Evolutionary conservation across 164 flowering plant species (phyloP), one percentile per base, ranked within the genome.

Genomic region (Stephania cephalantha): DNA sequence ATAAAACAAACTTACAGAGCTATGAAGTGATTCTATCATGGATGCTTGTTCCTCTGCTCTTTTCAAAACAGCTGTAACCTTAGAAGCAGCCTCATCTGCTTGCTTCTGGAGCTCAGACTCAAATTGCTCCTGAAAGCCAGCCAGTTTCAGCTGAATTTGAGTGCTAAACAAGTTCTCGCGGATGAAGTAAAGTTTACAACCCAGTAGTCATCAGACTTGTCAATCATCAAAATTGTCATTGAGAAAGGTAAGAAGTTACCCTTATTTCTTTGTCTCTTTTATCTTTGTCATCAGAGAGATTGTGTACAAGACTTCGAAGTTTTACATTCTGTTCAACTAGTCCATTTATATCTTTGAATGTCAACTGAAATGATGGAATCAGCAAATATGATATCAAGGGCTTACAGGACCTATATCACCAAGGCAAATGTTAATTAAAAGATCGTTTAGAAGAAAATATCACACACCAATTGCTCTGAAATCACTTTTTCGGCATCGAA

Each of bases 311-410:
- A 75, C 92, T 88, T 17, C 97, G 90, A 13, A 96, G 90, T 78
- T 91, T 87, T 61, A 89, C 97, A 88, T 95, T 95, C 85, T 96
- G 99, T 86, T 90, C 98, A 68, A 96, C 97, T 77, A 96, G 79
- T 70, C 91, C 97, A 84, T 86, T 91, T 77, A 96, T 92, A 76
- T 91, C 97, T 81, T 85, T 93, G 72, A 90, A 95, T 9, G 90
- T 89, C 80, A 93, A 81, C 95, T 92, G 89, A 77, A 22, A 68
- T 63, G 65, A 75, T 7, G 5, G 42, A 70, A 76, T 46, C 74
- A 76, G 22, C 46, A 71, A 78, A 76, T 20, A 7, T 44, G n/a
- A 7, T 0, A 65, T 68, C 64, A 66, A 48, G 20, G 75, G 17
- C 29, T 25, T 42, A 73, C 35, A 68, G 29, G 20, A 17, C 3